Conservation (phyloP, 768 basidiomycete species). For the Suillus cothurnatus region DNA sequence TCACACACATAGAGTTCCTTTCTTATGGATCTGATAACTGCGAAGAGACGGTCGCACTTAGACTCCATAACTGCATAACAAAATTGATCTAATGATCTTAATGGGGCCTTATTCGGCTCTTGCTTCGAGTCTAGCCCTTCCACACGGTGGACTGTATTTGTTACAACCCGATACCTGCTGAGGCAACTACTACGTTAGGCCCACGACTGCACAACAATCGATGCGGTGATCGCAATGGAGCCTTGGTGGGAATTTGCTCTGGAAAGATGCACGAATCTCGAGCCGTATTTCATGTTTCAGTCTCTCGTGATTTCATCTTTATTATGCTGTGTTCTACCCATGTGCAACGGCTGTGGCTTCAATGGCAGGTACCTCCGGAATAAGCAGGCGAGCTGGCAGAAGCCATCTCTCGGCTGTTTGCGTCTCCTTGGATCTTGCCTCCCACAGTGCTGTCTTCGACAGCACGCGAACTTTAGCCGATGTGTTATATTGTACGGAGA, state of each 20-base stretch:
- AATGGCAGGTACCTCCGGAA: background rate
- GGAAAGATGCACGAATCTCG: background rate
- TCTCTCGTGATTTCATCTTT: constrained; percentile 5
- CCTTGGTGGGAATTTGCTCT: background rate
- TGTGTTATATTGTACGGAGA: background rate
- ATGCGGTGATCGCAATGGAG: background rate
- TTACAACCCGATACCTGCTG: background rate
- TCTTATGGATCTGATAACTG: background rate
- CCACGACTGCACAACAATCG: background rate
- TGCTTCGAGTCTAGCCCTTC: background rate
- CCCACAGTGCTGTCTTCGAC: background rate
- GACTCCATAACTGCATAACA: background rate
- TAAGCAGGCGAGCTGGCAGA: background rate
- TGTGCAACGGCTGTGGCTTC: background rate
- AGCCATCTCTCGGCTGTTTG: background rate
- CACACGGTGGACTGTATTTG: background rate
- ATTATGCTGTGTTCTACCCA: background rate
- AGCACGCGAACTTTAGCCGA: background rate
- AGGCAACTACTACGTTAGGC: background rate
- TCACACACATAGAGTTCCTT: constrained; percentile 3
- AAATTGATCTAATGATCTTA: background rate
- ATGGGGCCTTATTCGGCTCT: background rate
- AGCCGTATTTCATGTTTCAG: background rate
- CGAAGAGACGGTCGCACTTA: background rate
- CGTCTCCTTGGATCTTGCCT: background rate